Conservation (phyloP, 2,329 filamentous ascomycete species). For the Apiospora saccharicola region DNA sequence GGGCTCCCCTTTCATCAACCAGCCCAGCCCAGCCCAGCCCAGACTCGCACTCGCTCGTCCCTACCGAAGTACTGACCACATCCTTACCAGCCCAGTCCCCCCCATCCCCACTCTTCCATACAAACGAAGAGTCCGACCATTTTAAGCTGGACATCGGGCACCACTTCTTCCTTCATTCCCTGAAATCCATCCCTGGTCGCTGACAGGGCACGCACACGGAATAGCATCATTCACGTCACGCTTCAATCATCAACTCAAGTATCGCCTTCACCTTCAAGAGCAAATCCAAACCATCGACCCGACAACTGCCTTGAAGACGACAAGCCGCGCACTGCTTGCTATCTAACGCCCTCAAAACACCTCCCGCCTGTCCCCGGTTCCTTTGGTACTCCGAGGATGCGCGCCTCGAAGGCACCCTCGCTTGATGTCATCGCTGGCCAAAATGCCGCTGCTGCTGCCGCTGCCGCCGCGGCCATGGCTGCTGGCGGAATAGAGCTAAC, state of each 20-base stretch:
- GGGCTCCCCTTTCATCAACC: conserved; percentile 2
- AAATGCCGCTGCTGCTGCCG: conserved; percentile 21
- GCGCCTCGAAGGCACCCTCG: conserved; percentile 27
- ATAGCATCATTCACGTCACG: conserved; percentile 21
- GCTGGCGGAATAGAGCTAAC: neutral
- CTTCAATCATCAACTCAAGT: conserved; percentile 8
- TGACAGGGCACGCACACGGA: conserved; percentile 17
- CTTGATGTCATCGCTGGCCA: conserved; percentile 29
- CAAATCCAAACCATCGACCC: neutral
- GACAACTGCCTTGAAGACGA: neutral
- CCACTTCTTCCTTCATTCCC: conserved; percentile 20
- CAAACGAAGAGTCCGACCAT: conserved; percentile 21
- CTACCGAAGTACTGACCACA: conserved; percentile 1
- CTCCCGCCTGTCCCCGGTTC: conserved; percentile 1
- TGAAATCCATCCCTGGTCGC: conserved; percentile 16
- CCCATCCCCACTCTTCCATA: conserved; percentile 19
- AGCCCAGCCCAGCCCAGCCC: conserved; percentile 10
- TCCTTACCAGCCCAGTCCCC: conserved; percentile 5
- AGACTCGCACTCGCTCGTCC: neutral
- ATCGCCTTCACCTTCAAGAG: neutral
- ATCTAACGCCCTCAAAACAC: neutral
- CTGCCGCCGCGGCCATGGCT: conserved; percentile 20
- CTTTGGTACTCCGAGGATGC: conserved; percentile 24
- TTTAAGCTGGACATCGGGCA: conserved; percentile 20
- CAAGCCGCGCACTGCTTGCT: neutral